Evolutionary conservation across 2,329 filamentous ascomycete genomes (phyloP).

Genomic region (Rutstroemia sp.): DNA sequence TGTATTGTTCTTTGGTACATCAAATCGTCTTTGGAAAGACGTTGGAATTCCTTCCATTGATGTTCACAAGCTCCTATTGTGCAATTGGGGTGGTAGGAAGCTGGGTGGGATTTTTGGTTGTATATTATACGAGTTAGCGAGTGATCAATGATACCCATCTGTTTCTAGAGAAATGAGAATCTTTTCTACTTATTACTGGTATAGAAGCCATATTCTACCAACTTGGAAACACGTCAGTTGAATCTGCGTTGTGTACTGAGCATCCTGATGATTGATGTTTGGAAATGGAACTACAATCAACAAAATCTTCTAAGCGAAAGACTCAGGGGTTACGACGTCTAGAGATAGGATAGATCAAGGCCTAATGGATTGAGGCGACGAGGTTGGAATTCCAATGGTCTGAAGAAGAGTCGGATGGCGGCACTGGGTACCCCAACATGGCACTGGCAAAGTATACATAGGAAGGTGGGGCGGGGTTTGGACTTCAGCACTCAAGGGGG

Average conservation of each 20-base stretch:
- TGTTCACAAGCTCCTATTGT: constrained; percentile 94
- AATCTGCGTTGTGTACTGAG: not conserved
- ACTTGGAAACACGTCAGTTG: too few relatives aligned
- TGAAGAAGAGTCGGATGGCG: not conserved
- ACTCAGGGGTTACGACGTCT: not conserved
- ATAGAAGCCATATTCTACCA: too few relatives aligned
- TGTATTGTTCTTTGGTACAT: constrained; percentile 83
- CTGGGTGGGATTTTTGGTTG: constrained; percentile 89
- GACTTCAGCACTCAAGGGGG: not conserved
- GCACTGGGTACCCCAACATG: not conserved
- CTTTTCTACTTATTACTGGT: not conserved
- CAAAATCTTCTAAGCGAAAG: not conserved
- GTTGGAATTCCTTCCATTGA: constrained; percentile 87
- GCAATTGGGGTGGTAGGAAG: constrained; percentile 93
- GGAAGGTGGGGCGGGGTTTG: not conserved
- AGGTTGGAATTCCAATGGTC: not conserved
- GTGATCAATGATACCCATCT: constrained; percentile 15
- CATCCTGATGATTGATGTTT: not conserved
- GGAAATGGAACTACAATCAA: not conserved
- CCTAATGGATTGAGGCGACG: not conserved
- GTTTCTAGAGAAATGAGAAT: not conserved
- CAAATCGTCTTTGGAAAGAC: constrained; percentile 72
- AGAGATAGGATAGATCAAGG: not conserved
- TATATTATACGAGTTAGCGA: constrained; percentile 59
- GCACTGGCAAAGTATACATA: not conserved